Base-by-base conservation (phyloP, 2,329 filamentous ascomycete species). In the Helicocarpus griseus region DNA sequence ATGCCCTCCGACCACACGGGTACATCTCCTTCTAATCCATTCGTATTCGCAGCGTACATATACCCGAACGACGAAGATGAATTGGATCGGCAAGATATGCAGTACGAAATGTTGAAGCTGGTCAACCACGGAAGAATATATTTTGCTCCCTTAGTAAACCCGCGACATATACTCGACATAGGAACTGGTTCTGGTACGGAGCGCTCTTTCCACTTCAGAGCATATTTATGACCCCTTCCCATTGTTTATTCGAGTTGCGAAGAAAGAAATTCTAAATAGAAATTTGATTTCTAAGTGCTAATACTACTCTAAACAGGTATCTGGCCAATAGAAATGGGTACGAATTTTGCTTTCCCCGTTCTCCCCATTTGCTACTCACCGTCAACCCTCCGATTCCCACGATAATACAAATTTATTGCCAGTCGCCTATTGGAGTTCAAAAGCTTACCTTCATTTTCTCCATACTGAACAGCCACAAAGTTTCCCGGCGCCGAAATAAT, bases 351-450 rank as follows among this genome's bases (percentile, higher is more conserved):
- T 26, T 19, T 43, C 24, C 13, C 19, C 14, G 19, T 35, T 54
- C 68, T 17, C n/a, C 36, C 7, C 17, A 87, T 59, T 72, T 87
- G 5, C 85, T 82, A 1, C 82, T 83, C n/a, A n/a, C n/a, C n/a
- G n/a, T n/a, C 1, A 81, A 86, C 24, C 83, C 87, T 60, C 82
- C 83, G 2, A 69, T 70, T 4, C 73, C 78, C 45, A 82, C 88
- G 0, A 85, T 86, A 0, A 77, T 79, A 17, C n/a, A n/a, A 90
- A 90, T 56, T 83, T 89, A 81, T 55, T 90, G 90, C 57, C 81
- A 81, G 77, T 90, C 43, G 85, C 89, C 61, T 85, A 89, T 60
- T 31, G 13, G 75, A 75, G 61, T n/a, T 74, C 77, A 3, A 79
- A 82, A 60, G 70, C 74, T 1, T 77, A 85, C 51, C 82, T 80